Conservation (phyloP, 176 grass and related monocot genomes). For the Ensete ventricosum region DNA sequence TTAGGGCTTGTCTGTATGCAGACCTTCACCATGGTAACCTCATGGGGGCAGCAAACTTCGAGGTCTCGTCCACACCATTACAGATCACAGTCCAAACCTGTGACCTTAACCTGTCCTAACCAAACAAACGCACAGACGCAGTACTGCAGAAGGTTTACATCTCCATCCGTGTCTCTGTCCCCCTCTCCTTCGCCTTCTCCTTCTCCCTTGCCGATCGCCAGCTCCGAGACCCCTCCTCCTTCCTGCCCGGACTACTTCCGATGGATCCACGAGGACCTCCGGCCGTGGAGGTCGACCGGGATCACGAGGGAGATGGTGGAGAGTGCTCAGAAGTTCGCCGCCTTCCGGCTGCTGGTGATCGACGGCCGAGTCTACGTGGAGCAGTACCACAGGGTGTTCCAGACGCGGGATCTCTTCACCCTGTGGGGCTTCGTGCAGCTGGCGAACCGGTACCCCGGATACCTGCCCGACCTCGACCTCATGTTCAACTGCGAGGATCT, state of each 20-base stretch:
- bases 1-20: background rate
- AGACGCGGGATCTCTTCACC: conserved; percentile 56
- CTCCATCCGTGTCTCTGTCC: background rate
- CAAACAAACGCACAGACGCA: background rate
- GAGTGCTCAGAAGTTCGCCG: conserved; percentile 21
- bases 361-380: conserved; percentile 42
- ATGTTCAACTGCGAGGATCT: conserved; percentile 68
- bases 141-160: background rate
- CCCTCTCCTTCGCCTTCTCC: background rate
- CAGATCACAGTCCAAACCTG: background rate
- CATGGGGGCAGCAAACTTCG: background rate
- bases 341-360: conserved; percentile 53
- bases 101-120: conserved; percentile 9
- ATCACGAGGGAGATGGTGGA: conserved; percentile 55
- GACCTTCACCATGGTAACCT: background rate
- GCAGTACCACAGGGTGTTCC: conserved; percentile 39
- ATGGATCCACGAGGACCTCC: conserved; percentile 61
- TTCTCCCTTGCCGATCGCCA: background rate
- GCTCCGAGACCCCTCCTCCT: background rate
- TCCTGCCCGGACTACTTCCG: background rate
- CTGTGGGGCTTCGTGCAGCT: conserved; percentile 72
- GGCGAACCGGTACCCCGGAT: conserved; percentile 40
- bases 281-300: conserved; percentile 36
- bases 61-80: background rate
- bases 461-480: conserved; percentile 52